These are phyloP conservation scores for Trifolium repens DNA, from an alignment of 306 rosid genomes.

Conservation along the genomic window DNA sequence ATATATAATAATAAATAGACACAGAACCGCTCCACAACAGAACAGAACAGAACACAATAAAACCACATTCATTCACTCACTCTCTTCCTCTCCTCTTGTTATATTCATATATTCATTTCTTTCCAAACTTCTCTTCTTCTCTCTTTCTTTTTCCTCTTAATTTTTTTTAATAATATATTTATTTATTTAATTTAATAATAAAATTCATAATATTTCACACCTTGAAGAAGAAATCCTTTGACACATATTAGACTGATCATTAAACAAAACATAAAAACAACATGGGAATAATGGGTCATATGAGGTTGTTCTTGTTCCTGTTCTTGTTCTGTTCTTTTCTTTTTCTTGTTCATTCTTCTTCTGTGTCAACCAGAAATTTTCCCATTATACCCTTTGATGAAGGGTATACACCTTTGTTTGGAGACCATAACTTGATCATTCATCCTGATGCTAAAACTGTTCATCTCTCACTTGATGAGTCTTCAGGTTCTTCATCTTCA, in stretches of 20 bases:
- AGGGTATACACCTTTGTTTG: constrained; percentile 81
- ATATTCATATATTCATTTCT: background rate
- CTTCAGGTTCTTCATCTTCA: constrained; percentile 62
- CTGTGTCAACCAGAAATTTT: constrained; percentile 54
- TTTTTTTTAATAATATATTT: background rate
- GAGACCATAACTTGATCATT: constrained; percentile 70
- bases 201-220: background rate
- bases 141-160: background rate
- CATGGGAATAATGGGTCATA: constrained; percentile 50
- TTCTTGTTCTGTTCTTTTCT: constrained; percentile 42
- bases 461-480: constrained; percentile 79
- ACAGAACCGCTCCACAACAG: background rate
- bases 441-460: constrained; percentile 79
- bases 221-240: constrained; percentile 34
- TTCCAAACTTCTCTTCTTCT: background rate
- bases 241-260: constrained; percentile 4
- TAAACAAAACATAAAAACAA: background rate
- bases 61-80: constrained; percentile 1
- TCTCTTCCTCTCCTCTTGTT: background rate
- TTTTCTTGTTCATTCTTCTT: constrained; percentile 52
- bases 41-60: background rate
- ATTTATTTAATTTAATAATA: background rate
- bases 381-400: constrained; percentile 80
- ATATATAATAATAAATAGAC: too few species aligned
- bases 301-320: constrained; percentile 44